Conservation (phyloP, 306 rosid genomes). For the Sechiopsis laciniata region DNA sequence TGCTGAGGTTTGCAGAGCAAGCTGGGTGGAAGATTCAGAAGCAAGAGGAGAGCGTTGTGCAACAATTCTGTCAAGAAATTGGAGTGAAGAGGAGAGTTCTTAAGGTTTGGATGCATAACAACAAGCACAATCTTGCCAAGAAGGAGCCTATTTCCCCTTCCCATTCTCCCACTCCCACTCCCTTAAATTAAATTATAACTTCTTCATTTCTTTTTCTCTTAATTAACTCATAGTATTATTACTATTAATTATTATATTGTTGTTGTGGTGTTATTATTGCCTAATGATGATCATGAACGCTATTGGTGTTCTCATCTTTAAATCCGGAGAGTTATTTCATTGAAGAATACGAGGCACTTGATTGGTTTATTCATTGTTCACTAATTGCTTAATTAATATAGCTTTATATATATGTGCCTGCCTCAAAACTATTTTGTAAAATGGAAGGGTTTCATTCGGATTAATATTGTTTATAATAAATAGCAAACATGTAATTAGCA, state of each 20-base stretch:
- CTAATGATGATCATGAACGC: not conserved
- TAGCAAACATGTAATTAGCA: no score
- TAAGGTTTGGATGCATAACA: conserved; percentile 42
- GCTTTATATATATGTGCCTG: no score
- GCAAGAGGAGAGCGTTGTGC: conserved; percentile 30
- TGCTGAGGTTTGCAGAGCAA: conserved; percentile 33
- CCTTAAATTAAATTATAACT: not conserved
- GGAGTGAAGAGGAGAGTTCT: conserved; percentile 36
- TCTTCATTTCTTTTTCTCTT: not conserved
- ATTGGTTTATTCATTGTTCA: no score
- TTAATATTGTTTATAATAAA: no score
- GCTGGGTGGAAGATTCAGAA: conserved; percentile 35
- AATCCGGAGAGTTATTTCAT: not conserved
- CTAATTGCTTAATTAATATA: no score
- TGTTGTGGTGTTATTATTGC: not conserved
- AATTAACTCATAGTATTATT: not conserved
- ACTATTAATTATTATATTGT: not conserved
- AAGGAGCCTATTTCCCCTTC: conserved; percentile 4
- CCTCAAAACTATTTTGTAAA: no score
- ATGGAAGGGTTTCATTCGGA: no score
- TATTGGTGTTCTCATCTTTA: not conserved
- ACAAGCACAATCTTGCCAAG: conserved; percentile 29
- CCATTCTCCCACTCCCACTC: conserved; percentile 18
- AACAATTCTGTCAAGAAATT: conserved; percentile 32
- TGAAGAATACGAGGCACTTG: no score